phyloP scores from a whole-genome alignment of 805 yeast species.

The Nakazawaea siamensis region DNA sequence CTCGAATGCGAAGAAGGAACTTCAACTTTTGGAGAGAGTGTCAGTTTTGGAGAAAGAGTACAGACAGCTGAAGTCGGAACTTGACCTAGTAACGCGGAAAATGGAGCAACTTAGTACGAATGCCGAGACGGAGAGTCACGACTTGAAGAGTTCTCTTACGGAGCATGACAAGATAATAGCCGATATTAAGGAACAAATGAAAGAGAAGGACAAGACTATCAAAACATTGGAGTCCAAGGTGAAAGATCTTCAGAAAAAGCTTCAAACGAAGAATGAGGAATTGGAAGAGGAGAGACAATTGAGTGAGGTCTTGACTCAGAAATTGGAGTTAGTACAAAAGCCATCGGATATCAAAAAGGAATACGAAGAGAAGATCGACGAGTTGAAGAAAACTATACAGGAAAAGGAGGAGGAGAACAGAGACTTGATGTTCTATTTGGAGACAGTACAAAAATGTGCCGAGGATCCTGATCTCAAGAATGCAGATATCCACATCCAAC shows the following conservation, averaged over 20 bases:
- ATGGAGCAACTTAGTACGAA: neutral
- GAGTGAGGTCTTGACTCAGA: slow-evolving; percentile 30
- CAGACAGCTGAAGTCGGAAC: neutral
- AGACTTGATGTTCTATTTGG: slow-evolving; percentile 77
- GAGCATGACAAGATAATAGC: neutral
- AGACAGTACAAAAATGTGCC: slow-evolving; percentile 63
- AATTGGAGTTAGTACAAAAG: slow-evolving; percentile 25
- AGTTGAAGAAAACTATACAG: slow-evolving; percentile 29
- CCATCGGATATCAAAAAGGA: neutral
- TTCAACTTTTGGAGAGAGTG: slow-evolving; percentile 1
- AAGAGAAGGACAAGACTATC: slow-evolving; percentile 12
- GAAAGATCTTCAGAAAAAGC: slow-evolving; percentile 13
- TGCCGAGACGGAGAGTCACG: neutral
- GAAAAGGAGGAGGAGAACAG: slow-evolving; percentile 57
- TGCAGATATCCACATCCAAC: slow-evolving; percentile 3
- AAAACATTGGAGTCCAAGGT: slow-evolving; percentile 13
- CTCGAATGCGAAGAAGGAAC: slow-evolving; percentile 39
- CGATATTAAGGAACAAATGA: neutral
- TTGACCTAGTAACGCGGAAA: neutral
- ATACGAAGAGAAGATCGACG: neutral
- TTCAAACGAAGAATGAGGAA: slow-evolving; percentile 16
- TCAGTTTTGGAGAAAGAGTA: slow-evolving; percentile 14
- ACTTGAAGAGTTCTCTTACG: neutral
- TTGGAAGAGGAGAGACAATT: slow-evolving; percentile 40
- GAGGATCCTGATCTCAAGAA: slow-evolving; percentile 24